Evolutionary conservation across 495 filamentous ascomycete genomes (phyloP).

Genomic region (Penicillium arizonense): DNA sequence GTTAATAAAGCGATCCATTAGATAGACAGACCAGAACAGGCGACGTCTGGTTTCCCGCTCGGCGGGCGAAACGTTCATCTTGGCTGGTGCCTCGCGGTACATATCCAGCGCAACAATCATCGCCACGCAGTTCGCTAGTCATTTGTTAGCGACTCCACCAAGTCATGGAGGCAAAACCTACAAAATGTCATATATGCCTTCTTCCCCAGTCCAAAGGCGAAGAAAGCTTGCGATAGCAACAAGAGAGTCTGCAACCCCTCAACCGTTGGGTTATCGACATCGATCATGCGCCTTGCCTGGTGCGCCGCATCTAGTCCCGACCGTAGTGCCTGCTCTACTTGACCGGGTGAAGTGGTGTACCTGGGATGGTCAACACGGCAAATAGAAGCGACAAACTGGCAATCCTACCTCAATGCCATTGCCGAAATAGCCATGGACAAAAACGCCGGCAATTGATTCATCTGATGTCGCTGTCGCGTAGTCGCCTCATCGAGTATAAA

Average conservation of each 20-base stretch:
- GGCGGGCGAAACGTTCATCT: conserved; percentile 51
- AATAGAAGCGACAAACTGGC: background rate
- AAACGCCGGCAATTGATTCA: conserved; percentile 62
- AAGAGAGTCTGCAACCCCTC: conserved; percentile 73
- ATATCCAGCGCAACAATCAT: conserved; percentile 79
- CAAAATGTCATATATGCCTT: conserved; percentile 82
- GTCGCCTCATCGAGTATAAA: conserved; percentile 71
- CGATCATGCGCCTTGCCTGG: conserved; percentile 64
- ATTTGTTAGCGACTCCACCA: background rate
- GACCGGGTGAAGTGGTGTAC: conserved; percentile 60
- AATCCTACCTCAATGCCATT: conserved; percentile 61
- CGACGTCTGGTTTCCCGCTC: conserved; percentile 73
- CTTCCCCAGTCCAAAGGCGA: conserved; percentile 74
- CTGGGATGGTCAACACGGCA: conserved; percentile 27
- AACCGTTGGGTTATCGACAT: conserved; percentile 75
- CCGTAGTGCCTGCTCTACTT: conserved; percentile 55
- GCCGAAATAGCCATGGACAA: conserved; percentile 72
- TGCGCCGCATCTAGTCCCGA: conserved; percentile 66
- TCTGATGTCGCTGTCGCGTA: conserved; percentile 63
- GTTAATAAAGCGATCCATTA: conserved; percentile 76
- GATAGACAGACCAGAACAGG: conserved; percentile 82
- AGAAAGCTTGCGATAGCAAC: conserved; percentile 72
- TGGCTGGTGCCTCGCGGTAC: conserved; percentile 65
- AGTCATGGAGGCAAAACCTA: conserved; percentile 35
- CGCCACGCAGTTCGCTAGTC: conserved; percentile 68